These are phyloP conservation scores for Salinomyces thailandicus DNA, from an alignment of 2,329 filamentous ascomycete species.

Conservation along the genomic window DNA sequence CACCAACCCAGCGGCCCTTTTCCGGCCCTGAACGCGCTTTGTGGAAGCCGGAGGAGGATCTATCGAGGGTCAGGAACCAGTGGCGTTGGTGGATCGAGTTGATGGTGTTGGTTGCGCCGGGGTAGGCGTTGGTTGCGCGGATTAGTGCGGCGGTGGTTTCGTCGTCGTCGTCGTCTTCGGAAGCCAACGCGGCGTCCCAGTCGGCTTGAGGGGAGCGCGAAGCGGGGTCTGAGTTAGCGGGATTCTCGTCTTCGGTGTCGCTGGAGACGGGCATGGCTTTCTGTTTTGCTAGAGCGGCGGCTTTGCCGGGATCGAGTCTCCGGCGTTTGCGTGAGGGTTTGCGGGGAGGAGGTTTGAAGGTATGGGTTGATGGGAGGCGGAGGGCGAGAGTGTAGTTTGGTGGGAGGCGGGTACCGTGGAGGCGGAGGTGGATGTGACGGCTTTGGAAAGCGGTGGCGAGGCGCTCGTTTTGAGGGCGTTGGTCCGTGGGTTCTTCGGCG, in stretches of 20 bases:
- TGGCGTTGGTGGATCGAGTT: slow-evolving; percentile 56
- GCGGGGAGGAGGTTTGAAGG: slow-evolving; percentile 18
- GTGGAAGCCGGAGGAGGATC: slow-evolving; percentile 47
- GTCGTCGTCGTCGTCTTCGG: slow-evolving; percentile 15
- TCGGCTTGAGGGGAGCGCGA: slow-evolving; percentile 1
- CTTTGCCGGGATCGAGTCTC: slow-evolving; percentile 12
- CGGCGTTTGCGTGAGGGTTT: slow-evolving; percentile 22
- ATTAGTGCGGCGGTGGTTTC: slow-evolving; percentile 27
- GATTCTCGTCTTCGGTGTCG: slow-evolving; percentile 11
- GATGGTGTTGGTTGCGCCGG: slow-evolving; percentile 54
- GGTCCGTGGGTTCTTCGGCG: slow-evolving; percentile 10
- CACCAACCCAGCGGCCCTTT: slow-evolving; percentile 22
- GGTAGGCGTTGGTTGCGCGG: slow-evolving; percentile 53
- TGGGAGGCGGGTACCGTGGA: slow-evolving; percentile 31
- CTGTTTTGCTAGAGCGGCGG: slow-evolving; percentile 3
- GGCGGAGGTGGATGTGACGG: slow-evolving; percentile 31
- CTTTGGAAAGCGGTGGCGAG: slow-evolving; percentile 30
- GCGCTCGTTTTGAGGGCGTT: slow-evolving; percentile 25
- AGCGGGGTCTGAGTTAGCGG: slow-evolving; percentile 1
- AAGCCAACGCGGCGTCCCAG: slow-evolving; percentile 16
- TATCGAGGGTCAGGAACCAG: slow-evolving; percentile 57
- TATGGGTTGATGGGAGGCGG: slow-evolving; percentile 28
- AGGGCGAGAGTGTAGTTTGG: slow-evolving; percentile 31
- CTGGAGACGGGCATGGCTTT: slow-evolving; percentile 9
- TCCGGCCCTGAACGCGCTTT: slow-evolving; percentile 23